Evolutionary conservation across 108 stramenopile genomes (phyloP).

Genomic region (Pseudonitzschia pungens): DNA sequence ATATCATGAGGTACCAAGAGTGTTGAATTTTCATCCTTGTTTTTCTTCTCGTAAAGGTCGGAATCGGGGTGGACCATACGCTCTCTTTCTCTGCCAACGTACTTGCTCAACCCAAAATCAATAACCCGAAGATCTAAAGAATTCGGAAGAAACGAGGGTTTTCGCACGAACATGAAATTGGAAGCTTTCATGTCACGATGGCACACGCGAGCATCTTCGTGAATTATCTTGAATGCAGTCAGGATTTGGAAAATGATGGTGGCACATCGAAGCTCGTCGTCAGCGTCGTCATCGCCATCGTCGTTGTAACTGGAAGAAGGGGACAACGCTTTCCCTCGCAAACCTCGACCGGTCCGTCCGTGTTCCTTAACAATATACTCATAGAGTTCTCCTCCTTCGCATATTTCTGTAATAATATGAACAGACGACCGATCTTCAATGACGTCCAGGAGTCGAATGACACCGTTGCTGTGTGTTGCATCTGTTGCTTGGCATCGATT

Average conservation of each 20-base stretch:
- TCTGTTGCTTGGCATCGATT: conserved; percentile 15
- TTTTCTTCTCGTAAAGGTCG: background rate
- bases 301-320: background rate
- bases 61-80: background rate
- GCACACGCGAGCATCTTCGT: conserved; percentile 62
- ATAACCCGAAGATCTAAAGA: conserved; percentile 85
- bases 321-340: conserved; percentile 1
- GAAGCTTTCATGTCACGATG: conserved; percentile 95
- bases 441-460: conserved; percentile 71
- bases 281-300: background rate
- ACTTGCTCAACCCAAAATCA: conserved; percentile 94
- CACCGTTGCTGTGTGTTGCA: conserved; percentile 50
- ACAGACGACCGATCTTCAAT: conserved; percentile 67
- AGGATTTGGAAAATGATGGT: conserved; percentile 47
- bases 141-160: background rate
- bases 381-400: conserved; percentile 65
- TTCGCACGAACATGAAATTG: conserved; percentile 70
- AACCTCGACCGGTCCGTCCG: background rate
- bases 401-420: conserved; percentile 50
- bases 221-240: conserved; percentile 61
- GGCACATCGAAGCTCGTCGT: conserved; percentile 54
- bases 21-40: background rate
- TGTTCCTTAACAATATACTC: conserved; percentile 55
- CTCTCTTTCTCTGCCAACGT: conserved; percentile 44
- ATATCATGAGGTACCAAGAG: too few species aligned